Conservation (phyloP, 78 protist species). For the Cavenderia fasciculata region DNA sequence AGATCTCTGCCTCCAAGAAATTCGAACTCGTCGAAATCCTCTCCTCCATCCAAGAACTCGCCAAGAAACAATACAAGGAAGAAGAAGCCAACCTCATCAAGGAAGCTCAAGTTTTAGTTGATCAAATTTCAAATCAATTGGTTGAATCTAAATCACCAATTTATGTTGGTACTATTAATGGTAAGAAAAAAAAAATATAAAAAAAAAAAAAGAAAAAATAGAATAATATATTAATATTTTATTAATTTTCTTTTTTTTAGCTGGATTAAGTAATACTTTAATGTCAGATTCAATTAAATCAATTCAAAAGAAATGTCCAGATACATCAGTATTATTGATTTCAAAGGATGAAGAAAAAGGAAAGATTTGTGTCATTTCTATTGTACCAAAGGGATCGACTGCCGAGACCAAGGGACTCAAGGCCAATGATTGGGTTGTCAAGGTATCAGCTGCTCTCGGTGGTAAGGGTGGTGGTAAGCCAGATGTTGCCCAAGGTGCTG, state of each 20-base stretch:
- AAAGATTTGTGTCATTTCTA: constrained; percentile 30
- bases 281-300: constrained; percentile 58
- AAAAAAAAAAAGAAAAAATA: no score
- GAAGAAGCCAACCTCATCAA: background rate
- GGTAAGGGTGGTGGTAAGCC: constrained; percentile 84
- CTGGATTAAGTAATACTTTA: constrained; percentile 36
- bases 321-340: constrained; percentile 28
- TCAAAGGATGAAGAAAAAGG: constrained; percentile 64
- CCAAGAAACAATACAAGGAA: constrained; percentile 26
- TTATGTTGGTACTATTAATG: constrained; percentile 33
- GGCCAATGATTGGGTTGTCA: constrained; percentile 75
- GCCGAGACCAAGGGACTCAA: constrained; percentile 21
- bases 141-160: background rate
- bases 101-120: background rate
- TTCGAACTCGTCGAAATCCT: background rate
- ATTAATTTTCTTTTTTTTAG: background rate
- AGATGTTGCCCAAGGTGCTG: constrained; percentile 82
- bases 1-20: constrained; percentile 11
- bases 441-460: constrained; percentile 54
- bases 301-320: constrained; percentile 38
- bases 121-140: background rate
- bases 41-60: background rate
- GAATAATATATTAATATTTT: background rate
- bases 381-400: constrained; percentile 34
- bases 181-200: no score